Base-by-base conservation (phyloP, 345 rosid species). In the Eutrema yunnanense region DNA sequence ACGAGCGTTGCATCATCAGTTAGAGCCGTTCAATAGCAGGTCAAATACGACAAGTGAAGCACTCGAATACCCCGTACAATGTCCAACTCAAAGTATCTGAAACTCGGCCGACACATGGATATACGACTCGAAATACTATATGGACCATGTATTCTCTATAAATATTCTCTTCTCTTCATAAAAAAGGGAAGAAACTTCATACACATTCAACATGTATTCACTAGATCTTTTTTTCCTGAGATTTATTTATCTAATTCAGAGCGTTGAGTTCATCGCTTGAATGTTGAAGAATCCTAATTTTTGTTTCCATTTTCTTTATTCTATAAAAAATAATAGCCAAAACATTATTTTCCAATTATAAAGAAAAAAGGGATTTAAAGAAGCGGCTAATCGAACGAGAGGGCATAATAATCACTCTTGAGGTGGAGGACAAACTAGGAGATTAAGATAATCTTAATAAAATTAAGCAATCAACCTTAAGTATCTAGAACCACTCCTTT, bases 401-500 rank as follows among this genome's bases (percentile, higher is more conserved):
- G 64, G 74, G 55, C 50, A 13, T 43, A n/a, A 32, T n/a, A 58
- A 52, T 67, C 27, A 13, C 43, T 67, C 62, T 59, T 59, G 73
- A 67, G 48, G 54, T 48, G 48, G 49, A 51, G 41, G 56, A 74
- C 26, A 74, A 41, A 16, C 49, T 22, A 59, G 51, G 63, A 60
- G 27, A 40, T 63, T 62, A 55, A 69, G 79, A 75, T 76, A 64
- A 64, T 44, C 12, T 63, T 70, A 64, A 56, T 70, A 70, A 76
- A 40, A 19, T 30, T 52, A 54, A 63, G 38, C 19, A 62, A 69
- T 30, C 22, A 62, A 40, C 9, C 46, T 54, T 69, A 62, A 69
- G 70, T 62, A 62, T 63, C 69, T 71, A 71, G 75, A 76, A 71
- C 80, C 75, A 70, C 75, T 64, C 61, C 67, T 71, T 76, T 70